Evolutionary conservation across 2,329 filamentous ascomycete genomes (phyloP), one percentile per base, ranked within the genome.

Genomic region (Diaporthe citrichinensis): DNA sequence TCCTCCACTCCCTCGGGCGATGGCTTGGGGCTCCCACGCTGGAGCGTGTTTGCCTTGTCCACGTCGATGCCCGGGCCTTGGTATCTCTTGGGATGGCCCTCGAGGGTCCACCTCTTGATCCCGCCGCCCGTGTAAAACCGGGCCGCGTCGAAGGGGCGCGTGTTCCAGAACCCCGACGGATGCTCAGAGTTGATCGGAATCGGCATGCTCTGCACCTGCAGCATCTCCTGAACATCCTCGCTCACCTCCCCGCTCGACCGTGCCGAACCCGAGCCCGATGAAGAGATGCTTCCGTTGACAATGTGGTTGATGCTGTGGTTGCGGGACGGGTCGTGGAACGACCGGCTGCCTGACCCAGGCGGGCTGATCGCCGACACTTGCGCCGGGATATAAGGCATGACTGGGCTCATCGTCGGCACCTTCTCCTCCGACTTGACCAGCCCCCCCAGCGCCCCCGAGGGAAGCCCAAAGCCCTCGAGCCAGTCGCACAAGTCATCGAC

Each of bases 401-500:
- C 20, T 12, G 51, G 28, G 20, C n/a, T 53, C 31, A 31, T 51
- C 20, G 58, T 41, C 31, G 31, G 55, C 51, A 49, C 57, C 71
- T 73, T 69, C 20, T 71, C 58, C 62, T 75, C 51, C 15, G 76
- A 72, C 12, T 75, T 78, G 58, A 83, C 73, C 53, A 91, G 83
- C 25, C 39, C 34, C 36, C 76, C 76, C 51, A 81, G 79, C 10
- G 88, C 88, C 57, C 83, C 80, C 4, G 84, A 81, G 46, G 85
- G 83, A 74, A 90, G 88, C 17, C 87, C 86, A 79, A 89, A 87
- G 5, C 83, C 84, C n/a, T 84, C 83, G 78, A 88, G 90, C 90
- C 90, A 92, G 3, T 83, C 83, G 7, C 80, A 80, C 31, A 91
- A 80, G 10, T 90, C 88, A 51, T 87, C 86, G 5, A 83, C 80